phyloP scores from a whole-genome alignment of 1,284 basidiomycete genomes.

The Entoloma clypeatum region DNA sequence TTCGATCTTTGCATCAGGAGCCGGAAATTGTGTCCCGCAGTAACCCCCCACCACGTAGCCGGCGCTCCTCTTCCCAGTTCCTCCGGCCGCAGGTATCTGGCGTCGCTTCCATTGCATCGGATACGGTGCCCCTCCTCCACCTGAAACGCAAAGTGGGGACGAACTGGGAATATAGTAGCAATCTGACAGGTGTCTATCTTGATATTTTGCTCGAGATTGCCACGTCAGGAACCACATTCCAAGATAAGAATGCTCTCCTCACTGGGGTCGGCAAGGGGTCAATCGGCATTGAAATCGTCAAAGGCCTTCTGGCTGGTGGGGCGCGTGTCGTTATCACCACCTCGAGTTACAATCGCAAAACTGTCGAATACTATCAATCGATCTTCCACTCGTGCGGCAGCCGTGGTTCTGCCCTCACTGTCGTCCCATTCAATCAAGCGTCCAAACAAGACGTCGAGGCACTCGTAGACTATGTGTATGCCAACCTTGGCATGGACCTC shows the following conservation, averaged over 20 bases:
- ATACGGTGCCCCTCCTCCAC: slow-evolving; percentile 93
- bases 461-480: slow-evolving; percentile 97
- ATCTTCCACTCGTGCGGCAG: slow-evolving; percentile 97
- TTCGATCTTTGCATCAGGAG: slow-evolving; percentile 71
- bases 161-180: slow-evolving; percentile 95
- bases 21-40: slow-evolving; percentile 59
- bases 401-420: slow-evolving; percentile 91
- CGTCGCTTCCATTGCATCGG: slow-evolving; percentile 77
- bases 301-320: slow-evolving; percentile 93
- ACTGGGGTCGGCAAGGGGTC: slow-evolving; percentile 98
- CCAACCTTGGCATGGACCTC: slow-evolving; percentile 89
- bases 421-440: slow-evolving; percentile 98
- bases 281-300: slow-evolving; percentile 96
- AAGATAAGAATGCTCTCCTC: slow-evolving; percentile 96
- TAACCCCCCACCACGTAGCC: slow-evolving; percentile 54
- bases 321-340: slow-evolving; percentile 97
- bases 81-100: slow-evolving; percentile 81
- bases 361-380: slow-evolving; percentile 97
- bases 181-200: slow-evolving; percentile 93
- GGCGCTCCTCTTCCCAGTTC: slow-evolving; percentile 92
- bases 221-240: slow-evolving; percentile 95
- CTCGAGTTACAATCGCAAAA: slow-evolving; percentile 89
- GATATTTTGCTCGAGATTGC: slow-evolving; percentile 98
- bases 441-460: slow-evolving; percentile 98
- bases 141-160: slow-evolving; percentile 97